Evolutionary conservation across 108 stramenopile species (phyloP).

Genomic region (Fistulifera solaris): DNA sequence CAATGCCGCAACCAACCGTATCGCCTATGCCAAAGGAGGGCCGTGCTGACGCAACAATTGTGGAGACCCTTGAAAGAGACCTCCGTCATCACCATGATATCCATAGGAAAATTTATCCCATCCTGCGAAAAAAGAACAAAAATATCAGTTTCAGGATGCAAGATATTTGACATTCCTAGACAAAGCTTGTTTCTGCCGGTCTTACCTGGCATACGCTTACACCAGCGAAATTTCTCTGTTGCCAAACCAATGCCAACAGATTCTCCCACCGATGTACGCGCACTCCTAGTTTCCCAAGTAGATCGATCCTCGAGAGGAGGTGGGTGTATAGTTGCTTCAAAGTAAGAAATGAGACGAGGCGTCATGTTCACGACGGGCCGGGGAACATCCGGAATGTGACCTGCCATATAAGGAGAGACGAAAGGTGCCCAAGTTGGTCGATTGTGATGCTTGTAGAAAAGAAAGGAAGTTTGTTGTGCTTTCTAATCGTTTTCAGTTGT

Average conservation of each 20-base stretch:
- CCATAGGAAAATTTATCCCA: slow-evolving; percentile 69
- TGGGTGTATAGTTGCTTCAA: slow-evolving; percentile 53
- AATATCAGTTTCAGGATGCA: too few relatives aligned
- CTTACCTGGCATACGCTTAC: slow-evolving; percentile 76
- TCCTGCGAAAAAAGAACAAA: too few relatives aligned
- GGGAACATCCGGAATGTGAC: slow-evolving; percentile 5
- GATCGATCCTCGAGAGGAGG: slow-evolving; percentile 1
- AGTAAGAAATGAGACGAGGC: slow-evolving; percentile 59
- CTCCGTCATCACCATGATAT: slow-evolving; percentile 82
- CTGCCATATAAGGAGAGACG: slow-evolving; percentile 30
- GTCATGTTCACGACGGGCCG: slow-evolving; percentile 34
- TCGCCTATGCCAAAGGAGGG: slow-evolving; percentile 71
- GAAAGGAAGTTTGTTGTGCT: neutral
- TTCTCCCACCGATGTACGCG: slow-evolving; percentile 11
- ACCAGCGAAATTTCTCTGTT: slow-evolving; percentile 28
- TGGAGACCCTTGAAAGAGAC: slow-evolving; percentile 62
- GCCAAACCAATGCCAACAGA: slow-evolving; percentile 73
- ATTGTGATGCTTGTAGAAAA: neutral
- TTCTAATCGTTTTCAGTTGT: neutral
- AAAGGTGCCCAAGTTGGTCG: slow-evolving; percentile 23
- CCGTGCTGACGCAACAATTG: slow-evolving; percentile 55
- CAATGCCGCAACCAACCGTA: slow-evolving; percentile 81
- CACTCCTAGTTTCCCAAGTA: too few relatives aligned
- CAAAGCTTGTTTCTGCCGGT: too few relatives aligned
- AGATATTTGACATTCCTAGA: too few relatives aligned